Evolutionary conservation across 441 rosid genomes (phyloP).

Genomic region (Euphorbia schlechtendalii): DNA sequence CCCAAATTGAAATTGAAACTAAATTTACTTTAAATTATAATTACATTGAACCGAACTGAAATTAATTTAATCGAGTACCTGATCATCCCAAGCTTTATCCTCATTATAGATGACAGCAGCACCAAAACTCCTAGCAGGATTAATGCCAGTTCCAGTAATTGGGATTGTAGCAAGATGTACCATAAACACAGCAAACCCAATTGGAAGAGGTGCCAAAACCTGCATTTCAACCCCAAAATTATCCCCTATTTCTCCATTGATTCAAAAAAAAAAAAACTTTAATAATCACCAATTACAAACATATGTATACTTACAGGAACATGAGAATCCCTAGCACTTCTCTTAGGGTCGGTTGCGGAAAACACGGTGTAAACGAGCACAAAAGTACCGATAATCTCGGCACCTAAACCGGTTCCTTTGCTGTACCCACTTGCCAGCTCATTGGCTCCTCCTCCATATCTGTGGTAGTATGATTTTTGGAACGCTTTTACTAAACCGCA

Average conservation of each 20-base stretch:
- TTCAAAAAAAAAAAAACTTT: too few species aligned
- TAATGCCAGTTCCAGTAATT: constrained; percentile 68
- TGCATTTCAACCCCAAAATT: not conserved
- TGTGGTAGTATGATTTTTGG: constrained; percentile 46
- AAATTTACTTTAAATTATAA: too few species aligned
- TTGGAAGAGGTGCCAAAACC: constrained; percentile 78
- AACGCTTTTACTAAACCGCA: constrained; percentile 76
- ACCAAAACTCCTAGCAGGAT: constrained; percentile 78
- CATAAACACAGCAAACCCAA: constrained; percentile 85
- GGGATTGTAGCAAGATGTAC: constrained; percentile 81
- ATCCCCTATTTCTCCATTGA: too few species aligned
- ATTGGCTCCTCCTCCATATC: constrained; percentile 72
- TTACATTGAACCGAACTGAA: too few species aligned
- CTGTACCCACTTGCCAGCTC: constrained; percentile 43
- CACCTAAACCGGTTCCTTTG: constrained; percentile 68
- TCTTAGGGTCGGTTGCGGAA: constrained; percentile 81
- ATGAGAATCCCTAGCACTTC: constrained; percentile 82
- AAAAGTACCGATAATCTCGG: constrained; percentile 66
- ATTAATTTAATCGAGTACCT: constrained; percentile 36
- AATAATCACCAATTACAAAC: too few species aligned
- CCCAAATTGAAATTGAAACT: too few species aligned
- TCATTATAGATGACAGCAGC: constrained; percentile 68
- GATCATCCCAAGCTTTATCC: constrained; percentile 75
- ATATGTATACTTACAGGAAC: constrained; percentile 44
- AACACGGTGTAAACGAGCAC: too few species aligned